Evolutionary conservation across 1,284 basidiomycete species (phyloP).

Genomic region (Schizophyllum amplum): DNA sequence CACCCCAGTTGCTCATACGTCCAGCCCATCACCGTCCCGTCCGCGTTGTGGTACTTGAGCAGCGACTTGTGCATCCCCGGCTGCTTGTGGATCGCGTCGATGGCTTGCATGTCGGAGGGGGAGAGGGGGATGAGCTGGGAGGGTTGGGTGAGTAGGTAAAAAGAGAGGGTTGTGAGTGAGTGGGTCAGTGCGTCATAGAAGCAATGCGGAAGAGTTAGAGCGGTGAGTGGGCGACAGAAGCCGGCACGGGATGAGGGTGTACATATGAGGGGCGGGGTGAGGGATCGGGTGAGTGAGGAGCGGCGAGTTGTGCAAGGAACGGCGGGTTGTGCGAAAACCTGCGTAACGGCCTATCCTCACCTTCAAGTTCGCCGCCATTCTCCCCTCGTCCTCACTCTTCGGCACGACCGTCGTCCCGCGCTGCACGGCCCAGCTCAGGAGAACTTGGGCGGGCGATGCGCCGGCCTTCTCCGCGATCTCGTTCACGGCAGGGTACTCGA

Average conservation of each 20-base stretch:
- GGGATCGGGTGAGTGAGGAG: no score
- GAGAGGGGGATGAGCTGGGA: conserved; percentile 33
- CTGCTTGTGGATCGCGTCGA: conserved; percentile 32
- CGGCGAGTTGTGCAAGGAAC: no score
- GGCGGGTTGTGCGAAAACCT: no score
- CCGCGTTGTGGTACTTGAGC: conserved; percentile 23
- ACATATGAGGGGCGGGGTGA: no score
- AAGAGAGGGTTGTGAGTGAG: no score
- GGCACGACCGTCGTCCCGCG: conserved; percentile 31
- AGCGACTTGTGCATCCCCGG: conserved; percentile 41
- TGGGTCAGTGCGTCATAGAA: no score
- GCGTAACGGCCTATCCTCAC: no score
- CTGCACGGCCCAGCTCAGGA: conserved; percentile 38
- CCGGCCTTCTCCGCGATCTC: conserved; percentile 33
- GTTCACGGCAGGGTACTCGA: conserved; percentile 26
- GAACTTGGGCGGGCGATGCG: conserved; percentile 31
- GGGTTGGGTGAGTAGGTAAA: no score
- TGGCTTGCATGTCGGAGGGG: conserved; percentile 27
- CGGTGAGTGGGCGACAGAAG: no score
- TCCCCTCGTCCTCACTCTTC: conserved; percentile 30
- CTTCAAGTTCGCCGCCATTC: conserved; percentile 32
- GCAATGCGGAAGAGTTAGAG: no score
- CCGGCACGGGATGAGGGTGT: no score
- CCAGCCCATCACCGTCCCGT: conserved; percentile 38
- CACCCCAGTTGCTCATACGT: conserved; percentile 43